Evolutionary conservation across 441 rosid genomes (phyloP), one percentile per base, ranked within the genome.

Genomic region (Raphanus hybrid): DNA sequence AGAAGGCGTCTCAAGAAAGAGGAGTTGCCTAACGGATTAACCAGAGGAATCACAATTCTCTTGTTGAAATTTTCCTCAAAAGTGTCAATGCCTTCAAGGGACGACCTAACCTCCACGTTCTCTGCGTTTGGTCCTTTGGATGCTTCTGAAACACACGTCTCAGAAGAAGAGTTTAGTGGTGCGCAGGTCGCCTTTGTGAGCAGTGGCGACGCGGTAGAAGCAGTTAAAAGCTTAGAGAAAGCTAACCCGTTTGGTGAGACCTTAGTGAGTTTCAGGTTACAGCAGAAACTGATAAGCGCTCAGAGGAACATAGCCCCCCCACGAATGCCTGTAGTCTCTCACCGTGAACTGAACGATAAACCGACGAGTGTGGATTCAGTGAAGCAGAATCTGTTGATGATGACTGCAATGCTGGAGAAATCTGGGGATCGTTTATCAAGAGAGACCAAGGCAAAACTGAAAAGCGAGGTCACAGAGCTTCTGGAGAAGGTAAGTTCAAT

Each of bases 381-480:
- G 75, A 86, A 85, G 86, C 85, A 88, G 80, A 92, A 95, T 83
- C 87, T 92, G 45, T 91, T 89, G 88, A 91, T 87, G 90, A 92
- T 95, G 97, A 92, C 92, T 11, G 79, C 87, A 41, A 89, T 89
- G 96, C 85, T 95, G 80, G 88, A 89, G 88, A 84, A 90, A 69
- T 86, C 94, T 0, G 99, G 99, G 52, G 87, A 92, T 78, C 83
- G 84, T 75, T 86, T 95, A 73, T 89, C 98, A 32, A 90, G 90
- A 1, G 96, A 88, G 82, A 89, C 83, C 63, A 92, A 71, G 83
- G 89, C 79, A 15, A 89, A 89, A 77, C 73, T 92, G 67, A 96
- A 89, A 85, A 75, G 76, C 23, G 99, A 90, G 81, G 92, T 95
- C 41, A 86, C 88, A 37, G 84, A 86, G 57, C 91, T 95, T 37